phyloP scores from a whole-genome alignment of 2,329 filamentous ascomycete species.

The Colletotrichum tropicale region DNA sequence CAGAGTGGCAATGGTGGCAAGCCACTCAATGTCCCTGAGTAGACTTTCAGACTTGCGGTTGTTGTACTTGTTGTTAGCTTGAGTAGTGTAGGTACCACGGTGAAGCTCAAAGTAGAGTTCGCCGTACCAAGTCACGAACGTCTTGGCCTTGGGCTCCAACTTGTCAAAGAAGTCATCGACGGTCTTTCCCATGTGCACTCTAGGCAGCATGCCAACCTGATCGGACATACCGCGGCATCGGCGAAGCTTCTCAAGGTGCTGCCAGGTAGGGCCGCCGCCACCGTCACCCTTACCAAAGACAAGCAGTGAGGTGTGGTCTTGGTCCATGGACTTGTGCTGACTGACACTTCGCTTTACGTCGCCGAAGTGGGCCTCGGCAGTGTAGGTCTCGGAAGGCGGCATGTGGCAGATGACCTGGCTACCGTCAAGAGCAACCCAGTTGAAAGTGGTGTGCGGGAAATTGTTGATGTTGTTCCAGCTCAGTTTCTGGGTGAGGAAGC shows the following conservation, averaged over 20 bases:
- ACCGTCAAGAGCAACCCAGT: constrained; percentile 95
- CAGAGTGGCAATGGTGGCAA: constrained; percentile 85
- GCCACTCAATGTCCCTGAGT: constrained; percentile 84
- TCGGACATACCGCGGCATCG: constrained; percentile 92
- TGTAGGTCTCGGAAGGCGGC: constrained; percentile 95
- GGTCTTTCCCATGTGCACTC: constrained; percentile 85
- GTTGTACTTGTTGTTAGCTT: constrained; percentile 95
- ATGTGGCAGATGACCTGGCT: constrained; percentile 98
- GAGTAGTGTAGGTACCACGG: constrained; percentile 95
- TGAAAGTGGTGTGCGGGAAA: constrained; percentile 98
- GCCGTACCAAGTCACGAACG: constrained; percentile 95
- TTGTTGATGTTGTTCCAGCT: constrained; percentile 99
- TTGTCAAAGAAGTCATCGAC: constrained; percentile 94
- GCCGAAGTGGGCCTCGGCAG: constrained; percentile 90
- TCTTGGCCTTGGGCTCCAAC: constrained; percentile 77
- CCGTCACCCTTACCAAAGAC: constrained; percentile 98
- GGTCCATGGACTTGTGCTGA: constrained; percentile 94
- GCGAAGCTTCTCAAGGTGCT: constrained; percentile 92
- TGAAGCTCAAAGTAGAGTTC: constrained; percentile 98
- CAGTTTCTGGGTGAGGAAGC: constrained; percentile 97
- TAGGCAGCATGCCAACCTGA: constrained; percentile 80
- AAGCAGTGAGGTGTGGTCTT: constrained; percentile 87
- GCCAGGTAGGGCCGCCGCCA: constrained; percentile 91
- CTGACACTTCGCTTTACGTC: constrained; percentile 89
- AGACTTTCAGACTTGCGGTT: constrained; percentile 87